Percentiles rank a stretch among this genome's conserved stretches.
Evolutionary conservation across 257 asterid species (phyloP).

Genomic region (Jasminum sambac): DNA sequence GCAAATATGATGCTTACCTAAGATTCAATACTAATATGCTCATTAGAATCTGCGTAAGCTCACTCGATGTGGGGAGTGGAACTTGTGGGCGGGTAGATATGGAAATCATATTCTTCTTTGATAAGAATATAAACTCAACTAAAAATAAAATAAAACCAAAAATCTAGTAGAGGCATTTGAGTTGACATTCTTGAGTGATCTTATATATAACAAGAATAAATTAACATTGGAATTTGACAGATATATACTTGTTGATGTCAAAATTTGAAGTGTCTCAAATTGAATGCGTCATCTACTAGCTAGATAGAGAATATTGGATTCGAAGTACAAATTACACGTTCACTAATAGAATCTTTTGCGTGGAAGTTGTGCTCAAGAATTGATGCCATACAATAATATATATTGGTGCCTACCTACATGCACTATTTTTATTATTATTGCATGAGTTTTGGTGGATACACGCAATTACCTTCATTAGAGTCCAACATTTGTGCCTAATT

Average conservation of each 20-base stretch:
- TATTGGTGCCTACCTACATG: too few species aligned
- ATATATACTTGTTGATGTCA: neutral
- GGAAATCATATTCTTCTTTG: slow-evolving; percentile 24
- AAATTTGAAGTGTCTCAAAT: too few species aligned
- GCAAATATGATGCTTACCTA: slow-evolving; percentile 4
- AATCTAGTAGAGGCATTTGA: neutral
- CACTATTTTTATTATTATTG: too few species aligned
- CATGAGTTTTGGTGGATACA: neutral
- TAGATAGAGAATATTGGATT: neutral
- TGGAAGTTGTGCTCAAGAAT: neutral
- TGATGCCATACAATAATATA: too few species aligned
- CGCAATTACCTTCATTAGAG: neutral
- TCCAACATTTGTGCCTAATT: neutral
- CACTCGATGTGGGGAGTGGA: neutral
- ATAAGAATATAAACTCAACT: slow-evolving; percentile 2
- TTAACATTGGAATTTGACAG: neutral
- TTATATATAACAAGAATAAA: too few species aligned
- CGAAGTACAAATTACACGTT: neutral
- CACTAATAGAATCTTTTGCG: neutral
- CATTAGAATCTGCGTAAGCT: slow-evolving; percentile 5
- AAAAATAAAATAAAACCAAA: neutral
- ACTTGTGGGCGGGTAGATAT: neutral
- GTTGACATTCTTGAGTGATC: neutral
- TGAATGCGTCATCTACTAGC: neutral
- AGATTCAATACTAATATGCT: neutral